A percentile compares a stretch with the other conserved stretches of the same genome.
Conservation (phyloP, 2,329 filamentous ascomycete genomes). For the Neocatenulostroma microsporum region DNA sequence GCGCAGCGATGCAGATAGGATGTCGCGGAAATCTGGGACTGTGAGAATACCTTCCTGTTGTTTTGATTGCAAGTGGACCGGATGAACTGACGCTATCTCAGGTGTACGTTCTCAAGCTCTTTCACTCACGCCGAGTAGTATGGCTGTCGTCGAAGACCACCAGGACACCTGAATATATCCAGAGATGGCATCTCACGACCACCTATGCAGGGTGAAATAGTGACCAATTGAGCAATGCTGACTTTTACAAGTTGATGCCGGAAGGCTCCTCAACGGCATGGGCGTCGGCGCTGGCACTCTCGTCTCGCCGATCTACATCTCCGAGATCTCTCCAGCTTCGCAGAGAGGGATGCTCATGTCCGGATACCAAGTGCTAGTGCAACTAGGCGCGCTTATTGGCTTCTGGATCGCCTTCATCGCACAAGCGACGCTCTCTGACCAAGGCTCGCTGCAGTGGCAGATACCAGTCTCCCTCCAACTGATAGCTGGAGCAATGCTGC, state of each 20-base stretch:
- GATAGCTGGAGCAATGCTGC: not conserved
- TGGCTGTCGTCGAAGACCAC: no score
- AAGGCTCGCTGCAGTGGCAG: not conserved
- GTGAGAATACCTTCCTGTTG: no score
- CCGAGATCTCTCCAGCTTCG: slow-evolving; percentile 9
- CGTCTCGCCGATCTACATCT: slow-evolving; percentile 12
- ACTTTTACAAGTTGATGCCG: slow-evolving; percentile 5
- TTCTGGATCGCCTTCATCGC: slow-evolving; percentile 3
- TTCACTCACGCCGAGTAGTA: no score
- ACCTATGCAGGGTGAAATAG: no score
- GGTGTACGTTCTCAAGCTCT: no score
- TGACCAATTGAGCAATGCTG: no score
- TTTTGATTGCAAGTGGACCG: no score
- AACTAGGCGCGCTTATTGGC: not conserved
- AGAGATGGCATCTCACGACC: no score
- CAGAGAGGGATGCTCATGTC: slow-evolving; percentile 9
- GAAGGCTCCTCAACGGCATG: slow-evolving; percentile 8
- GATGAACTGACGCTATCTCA: no score
- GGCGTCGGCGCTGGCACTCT: slow-evolving; percentile 12
- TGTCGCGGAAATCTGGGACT: slow-evolving; percentile 1
- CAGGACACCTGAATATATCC: no score
- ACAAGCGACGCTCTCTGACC: not conserved
- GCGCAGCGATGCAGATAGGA: slow-evolving; percentile 7
- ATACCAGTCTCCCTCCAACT: slow-evolving; percentile 3
- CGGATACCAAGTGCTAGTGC: slow-evolving; percentile 1